Evolutionary conservation across 495 filamentous ascomycete species (phyloP).

Genomic region (Daldinia bambusicola): DNA sequence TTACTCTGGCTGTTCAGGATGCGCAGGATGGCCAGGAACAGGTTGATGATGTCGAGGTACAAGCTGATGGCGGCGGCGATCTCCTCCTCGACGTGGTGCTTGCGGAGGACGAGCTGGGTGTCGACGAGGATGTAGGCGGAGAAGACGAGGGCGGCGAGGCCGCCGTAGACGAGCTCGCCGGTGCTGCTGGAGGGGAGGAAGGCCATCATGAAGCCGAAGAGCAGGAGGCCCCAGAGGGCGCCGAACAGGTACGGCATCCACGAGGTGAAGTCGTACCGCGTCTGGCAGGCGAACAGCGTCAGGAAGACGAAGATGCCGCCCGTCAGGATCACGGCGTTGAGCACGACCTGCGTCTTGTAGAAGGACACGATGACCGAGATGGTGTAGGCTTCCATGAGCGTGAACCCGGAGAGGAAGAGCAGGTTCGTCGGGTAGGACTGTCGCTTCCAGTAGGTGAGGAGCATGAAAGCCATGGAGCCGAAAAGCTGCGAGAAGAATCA

Average conservation of each 20-base stretch:
- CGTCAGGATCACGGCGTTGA: slow-evolving; percentile 90
- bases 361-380: slow-evolving; percentile 91
- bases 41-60: slow-evolving; percentile 95
- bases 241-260: slow-evolving; percentile 98
- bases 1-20: slow-evolving; percentile 90
- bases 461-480: slow-evolving; percentile 81
- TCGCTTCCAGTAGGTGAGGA: slow-evolving; percentile 96
- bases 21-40: slow-evolving; percentile 91
- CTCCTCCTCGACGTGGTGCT: slow-evolving; percentile 98
- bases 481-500: slow-evolving; percentile 60
- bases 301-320: slow-evolving; percentile 92
- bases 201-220: slow-evolving; percentile 89
- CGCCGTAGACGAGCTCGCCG: slow-evolving; percentile 84
- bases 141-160: slow-evolving; percentile 85
- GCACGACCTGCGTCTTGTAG: slow-evolving; percentile 81
- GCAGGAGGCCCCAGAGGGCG: slow-evolving; percentile 84
- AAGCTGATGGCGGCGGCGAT: slow-evolving; percentile 95
- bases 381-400: slow-evolving; percentile 89
- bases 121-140: slow-evolving; percentile 94
- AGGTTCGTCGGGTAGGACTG: slow-evolving; percentile 97
- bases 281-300: slow-evolving; percentile 95
- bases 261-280: slow-evolving; percentile 95
- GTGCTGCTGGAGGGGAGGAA: slow-evolving; percentile 85
- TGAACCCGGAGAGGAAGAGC: slow-evolving; percentile 91
- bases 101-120: slow-evolving; percentile 92